phyloP scores from a whole-genome alignment of 1,139 yeast genomes.

The Eremothecium coryli region DNA sequence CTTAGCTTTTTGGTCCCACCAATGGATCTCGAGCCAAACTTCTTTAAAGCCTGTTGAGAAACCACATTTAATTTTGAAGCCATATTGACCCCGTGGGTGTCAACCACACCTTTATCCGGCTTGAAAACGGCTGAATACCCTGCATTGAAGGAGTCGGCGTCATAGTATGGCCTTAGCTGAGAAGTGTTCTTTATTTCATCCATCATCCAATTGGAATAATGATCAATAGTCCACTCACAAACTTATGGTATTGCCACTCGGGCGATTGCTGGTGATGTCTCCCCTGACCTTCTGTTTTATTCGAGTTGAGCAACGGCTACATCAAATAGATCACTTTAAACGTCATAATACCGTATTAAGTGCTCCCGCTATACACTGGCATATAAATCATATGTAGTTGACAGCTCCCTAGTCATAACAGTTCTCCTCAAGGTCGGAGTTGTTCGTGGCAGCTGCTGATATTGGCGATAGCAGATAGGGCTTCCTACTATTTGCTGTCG shows the following conservation, averaged over 20 bases:
- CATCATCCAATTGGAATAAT: too few relatives aligned
- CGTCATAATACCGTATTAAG: not conserved
- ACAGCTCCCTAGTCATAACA: too few relatives aligned
- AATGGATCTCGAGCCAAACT: conserved; percentile 7
- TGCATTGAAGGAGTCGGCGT: conserved; percentile 58
- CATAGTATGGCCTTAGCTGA: conserved; percentile 59
- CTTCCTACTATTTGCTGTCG: conserved; percentile 1
- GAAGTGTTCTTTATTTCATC: conserved; percentile 10
- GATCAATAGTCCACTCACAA: too few relatives aligned
- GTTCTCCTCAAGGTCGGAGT: conserved; percentile 7
- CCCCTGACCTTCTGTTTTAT: not conserved
- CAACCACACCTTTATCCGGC: conserved; percentile 50
- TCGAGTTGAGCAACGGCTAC: not conserved
- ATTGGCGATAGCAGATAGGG: not conserved
- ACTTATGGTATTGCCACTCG: too few relatives aligned
- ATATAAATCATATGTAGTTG: too few relatives aligned
- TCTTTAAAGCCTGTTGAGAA: conserved; percentile 12
- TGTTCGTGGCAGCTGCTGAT: conserved; percentile 1
- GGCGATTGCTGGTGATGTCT: not conserved
- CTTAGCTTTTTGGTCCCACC: conserved; percentile 4
- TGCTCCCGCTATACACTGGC: too few relatives aligned
- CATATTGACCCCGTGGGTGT: conserved; percentile 32
- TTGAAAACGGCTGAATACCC: conserved; percentile 54
- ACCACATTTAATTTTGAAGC: conserved; percentile 32
- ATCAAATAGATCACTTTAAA: conserved; percentile 1